phyloP scores from a whole-genome alignment of 179 eudicot species.

The Heliamphora pulchella region DNA sequence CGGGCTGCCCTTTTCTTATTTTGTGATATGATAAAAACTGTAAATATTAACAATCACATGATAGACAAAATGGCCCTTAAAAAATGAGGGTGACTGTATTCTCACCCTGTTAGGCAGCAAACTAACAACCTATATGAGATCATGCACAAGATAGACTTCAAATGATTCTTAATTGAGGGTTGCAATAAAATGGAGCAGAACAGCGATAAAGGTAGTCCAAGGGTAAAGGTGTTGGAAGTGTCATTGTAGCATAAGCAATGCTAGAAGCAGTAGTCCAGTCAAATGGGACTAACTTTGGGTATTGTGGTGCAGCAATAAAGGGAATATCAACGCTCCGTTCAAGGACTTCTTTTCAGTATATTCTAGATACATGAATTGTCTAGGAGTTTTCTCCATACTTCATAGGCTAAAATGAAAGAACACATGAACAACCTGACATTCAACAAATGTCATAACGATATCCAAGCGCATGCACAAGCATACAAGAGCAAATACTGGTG shows the following conservation, averaged over 20 bases:
- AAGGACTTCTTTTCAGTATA: not conserved
- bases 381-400: not conserved
- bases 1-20: no score
- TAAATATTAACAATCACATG: not conserved
- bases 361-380: not conserved
- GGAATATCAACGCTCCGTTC: not conserved
- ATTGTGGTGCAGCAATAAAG: not conserved
- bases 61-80: not conserved
- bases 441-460: not conserved
- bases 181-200: not conserved
- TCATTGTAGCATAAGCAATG: not conserved
- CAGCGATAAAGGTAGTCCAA: not conserved
- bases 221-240: not conserved
- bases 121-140: not conserved
- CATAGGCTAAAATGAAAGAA: not conserved
- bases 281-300: not conserved
- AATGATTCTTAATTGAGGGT: not conserved
- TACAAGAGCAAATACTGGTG: not conserved
- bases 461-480: not conserved
- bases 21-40: no score
- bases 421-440: not conserved
- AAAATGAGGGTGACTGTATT: not conserved
- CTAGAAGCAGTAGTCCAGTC: not conserved
- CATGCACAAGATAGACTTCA: not conserved
- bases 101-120: not conserved